Evolutionary conservation across 1,284 basidiomycete genomes (phyloP), one percentile per base, ranked within the genome.

Genomic region (Kwoniella shivajii): DNA sequence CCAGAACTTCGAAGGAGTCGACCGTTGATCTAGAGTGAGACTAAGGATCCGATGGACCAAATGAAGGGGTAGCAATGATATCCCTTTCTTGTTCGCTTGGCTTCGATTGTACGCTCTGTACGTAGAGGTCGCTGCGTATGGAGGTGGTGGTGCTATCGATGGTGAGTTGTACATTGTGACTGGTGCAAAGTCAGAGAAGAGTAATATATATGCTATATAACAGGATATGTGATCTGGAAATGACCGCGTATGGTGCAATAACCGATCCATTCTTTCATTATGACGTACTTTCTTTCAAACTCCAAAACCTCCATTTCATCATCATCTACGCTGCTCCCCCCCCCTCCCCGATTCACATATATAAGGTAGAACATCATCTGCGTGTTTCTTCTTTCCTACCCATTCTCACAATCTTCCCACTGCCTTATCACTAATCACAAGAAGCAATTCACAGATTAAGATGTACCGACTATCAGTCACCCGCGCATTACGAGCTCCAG

Each of bases 1-100:
- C 31, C 54, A 57, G 46, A 63, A 73, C 22, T 51, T 31, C 39
- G 64, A 68, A 3, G 71, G 72, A 6, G 72, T 74, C 1, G 66
- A 66, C 10, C 33, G 27, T 6, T 65, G 68, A 48, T 73, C 72
- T 10, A 75, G 64, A 2, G 69, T 71, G 41, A 70, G 52, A 6
- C 41, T 46, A 30, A 75, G 47, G 33, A 76, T 71, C 2, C 61
- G 60, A 36, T 73, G 68, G 0, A 74, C 45, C 6, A 75, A 29
- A 30, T 65, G 66, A 3, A 75, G 50, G 0, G 74, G 74, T 7
- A 76, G 56, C 6, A 36, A 27, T 4, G 60, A 49, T 27, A 73
- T 51, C 13, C 54, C 50, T 7, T 61, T 50, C 31, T 31, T 51
- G 39, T 18, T 11, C 43, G 6, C 14, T 13, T 22, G 14, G 45